These are phyloP conservation scores for Agapanthus africanus DNA, from an alignment of 106 monocot genomes.

Conservation along the genomic window DNA sequence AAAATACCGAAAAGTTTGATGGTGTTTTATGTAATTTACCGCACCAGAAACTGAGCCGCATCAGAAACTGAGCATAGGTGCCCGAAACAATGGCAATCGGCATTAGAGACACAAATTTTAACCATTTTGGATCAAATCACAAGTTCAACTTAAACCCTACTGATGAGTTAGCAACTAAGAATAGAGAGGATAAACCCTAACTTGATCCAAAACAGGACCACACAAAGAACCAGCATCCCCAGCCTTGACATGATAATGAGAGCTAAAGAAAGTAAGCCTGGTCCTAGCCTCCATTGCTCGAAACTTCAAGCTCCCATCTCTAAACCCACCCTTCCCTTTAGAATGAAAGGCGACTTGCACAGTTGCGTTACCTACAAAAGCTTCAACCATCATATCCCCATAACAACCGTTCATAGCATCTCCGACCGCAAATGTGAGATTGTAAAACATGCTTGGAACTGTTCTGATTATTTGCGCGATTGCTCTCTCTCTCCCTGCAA, in stretches of 20 bases:
- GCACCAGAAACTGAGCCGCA: too few species aligned
- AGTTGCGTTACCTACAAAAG: constrained; percentile 55
- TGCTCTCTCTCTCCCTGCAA: constrained; percentile 68
- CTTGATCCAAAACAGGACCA: constrained; percentile 83
- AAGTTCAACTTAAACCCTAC: too few species aligned
- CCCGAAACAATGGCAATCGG: too few species aligned
- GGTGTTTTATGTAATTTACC: too few species aligned
- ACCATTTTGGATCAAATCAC: too few species aligned
- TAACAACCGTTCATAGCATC: constrained; percentile 78
- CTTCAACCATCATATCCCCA: constrained; percentile 63
- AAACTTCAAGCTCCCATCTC: constrained; percentile 39
- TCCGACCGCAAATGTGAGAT: constrained; percentile 66
- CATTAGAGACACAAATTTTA: too few species aligned
- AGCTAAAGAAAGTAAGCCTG: constrained; percentile 74
- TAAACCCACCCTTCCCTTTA: constrained; percentile 42
- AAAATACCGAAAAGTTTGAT: too few species aligned
- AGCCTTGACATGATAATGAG: constrained; percentile 65
- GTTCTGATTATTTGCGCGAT: constrained; percentile 75
- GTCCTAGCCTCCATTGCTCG: constrained; percentile 37
- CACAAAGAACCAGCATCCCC: constrained; percentile 51
- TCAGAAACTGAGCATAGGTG: too few species aligned
- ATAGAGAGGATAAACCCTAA: constrained; percentile 46
- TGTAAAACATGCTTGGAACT: constrained; percentile 33
- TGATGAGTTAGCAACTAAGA: too few species aligned
- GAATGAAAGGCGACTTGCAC: constrained; percentile 51